Conservation (phyloP, 2,329 filamentous ascomycete genomes). For the Xylariaceae sp. region DNA sequence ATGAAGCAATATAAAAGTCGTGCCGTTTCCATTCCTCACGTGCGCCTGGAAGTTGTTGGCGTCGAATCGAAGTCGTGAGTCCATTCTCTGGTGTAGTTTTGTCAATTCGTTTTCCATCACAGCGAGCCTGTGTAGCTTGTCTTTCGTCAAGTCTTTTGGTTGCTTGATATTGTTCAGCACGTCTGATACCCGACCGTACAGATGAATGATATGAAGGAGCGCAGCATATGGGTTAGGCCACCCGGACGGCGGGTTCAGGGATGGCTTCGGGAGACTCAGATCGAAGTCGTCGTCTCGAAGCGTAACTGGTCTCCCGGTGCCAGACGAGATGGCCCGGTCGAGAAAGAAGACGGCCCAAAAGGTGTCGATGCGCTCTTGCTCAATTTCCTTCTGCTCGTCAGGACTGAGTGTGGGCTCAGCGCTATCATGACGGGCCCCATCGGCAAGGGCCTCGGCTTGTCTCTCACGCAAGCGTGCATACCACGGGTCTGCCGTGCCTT, state of each 20-base stretch:
- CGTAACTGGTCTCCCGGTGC: conserved; percentile 78
- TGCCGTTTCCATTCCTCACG: conserved; percentile 73
- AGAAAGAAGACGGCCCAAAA: conserved; percentile 90
- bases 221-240: conserved; percentile 78
- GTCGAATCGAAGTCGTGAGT: conserved; percentile 74
- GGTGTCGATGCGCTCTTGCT: conserved; percentile 78
- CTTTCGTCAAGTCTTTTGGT: conserved; percentile 67
- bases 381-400: conserved; percentile 59
- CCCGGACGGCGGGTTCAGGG: conserved; percentile 51
- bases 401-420: conserved; percentile 41
- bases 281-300: conserved; percentile 83
- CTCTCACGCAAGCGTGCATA: conserved; percentile 44
- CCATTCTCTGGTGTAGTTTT: conserved; percentile 65
- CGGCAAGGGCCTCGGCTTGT: conserved; percentile 20
- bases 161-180: conserved; percentile 76
- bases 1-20: conserved; percentile 80
- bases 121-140: conserved; percentile 66
- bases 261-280: conserved; percentile 59
- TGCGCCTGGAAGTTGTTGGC: conserved; percentile 83
- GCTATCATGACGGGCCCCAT: conserved; percentile 38
- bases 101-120: conserved; percentile 81
- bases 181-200: conserved; percentile 81
- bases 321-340: conserved; percentile 81
- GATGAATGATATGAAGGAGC: conserved; percentile 76
- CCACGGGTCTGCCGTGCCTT: conserved; percentile 50